Evolutionary conservation across 257 asterid species (phyloP), one percentile per base, ranked within the genome.

Genomic region (Mentha longifolia): DNA sequence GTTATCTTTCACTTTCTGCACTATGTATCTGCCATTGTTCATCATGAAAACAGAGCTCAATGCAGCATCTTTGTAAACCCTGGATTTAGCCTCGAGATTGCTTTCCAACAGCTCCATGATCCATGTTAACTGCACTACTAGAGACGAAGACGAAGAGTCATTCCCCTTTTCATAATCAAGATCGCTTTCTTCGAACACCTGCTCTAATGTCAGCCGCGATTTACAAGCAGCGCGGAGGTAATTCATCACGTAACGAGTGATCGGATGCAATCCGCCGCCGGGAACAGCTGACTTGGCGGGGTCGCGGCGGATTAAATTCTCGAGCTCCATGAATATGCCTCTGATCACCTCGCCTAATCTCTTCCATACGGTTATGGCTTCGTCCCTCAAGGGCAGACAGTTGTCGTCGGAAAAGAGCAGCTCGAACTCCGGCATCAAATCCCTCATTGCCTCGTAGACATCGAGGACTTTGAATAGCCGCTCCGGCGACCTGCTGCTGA

Each of bases 181-280:
- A 5, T 75, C 72, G 3, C 63, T 76, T n/a, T 84, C 98, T 45
- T 85, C 94, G 46, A 88, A 92, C 45, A 92, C 88, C 77, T 90
- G 98, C 51, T 88, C 93, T 39, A 92, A 69, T 1, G 98, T 85
- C 35, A 66, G 76, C 45, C 86, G 74, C 0, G 97, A 88, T 15
- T 91, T 79, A 56, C 96, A 90, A 4, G 95, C 93, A 0, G 97
- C 96, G 0, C 92, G 86, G 22, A 92, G 87, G 77, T 92, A 92
- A 75, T 92, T 92, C 98, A 92, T 87, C 65, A 88, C 95, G 2
- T 92, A 92, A 2, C 97, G 83, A 15, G 93, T 90, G 61, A 92
- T 86, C 3, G 98, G 98, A 72, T 92, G 98, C 33, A 92, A 78
- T 15, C 96, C 95, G 0, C 97, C 98, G 4, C 97, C 96, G 17